These are phyloP conservation scores for Melaleuca quinquenervia DNA, from an alignment of 345 rosid genomes.

Conservation along the genomic window DNA sequence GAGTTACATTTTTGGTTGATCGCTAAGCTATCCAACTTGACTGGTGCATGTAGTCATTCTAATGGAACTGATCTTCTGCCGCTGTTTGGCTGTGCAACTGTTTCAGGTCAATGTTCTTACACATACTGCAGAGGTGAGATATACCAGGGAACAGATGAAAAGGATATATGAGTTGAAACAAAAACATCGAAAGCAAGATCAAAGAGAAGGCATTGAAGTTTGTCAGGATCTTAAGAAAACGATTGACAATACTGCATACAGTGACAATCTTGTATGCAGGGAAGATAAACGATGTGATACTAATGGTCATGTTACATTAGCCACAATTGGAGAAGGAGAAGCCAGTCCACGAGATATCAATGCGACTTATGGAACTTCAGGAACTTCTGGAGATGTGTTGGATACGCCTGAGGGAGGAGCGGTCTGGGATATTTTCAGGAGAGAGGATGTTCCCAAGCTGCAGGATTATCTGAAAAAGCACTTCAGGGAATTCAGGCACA, in stretches of 20 bases:
- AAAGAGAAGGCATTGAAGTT: slow-evolving; percentile 28
- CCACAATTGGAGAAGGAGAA: not conserved
- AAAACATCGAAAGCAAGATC: slow-evolving; percentile 42
- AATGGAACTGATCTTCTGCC: not conserved
- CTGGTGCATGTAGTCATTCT: not conserved
- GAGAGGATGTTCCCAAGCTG: slow-evolving; percentile 62
- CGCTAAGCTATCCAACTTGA: not conserved
- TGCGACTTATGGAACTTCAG: not conserved
- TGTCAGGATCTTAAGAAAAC: slow-evolving; percentile 1
- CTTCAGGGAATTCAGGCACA: slow-evolving; percentile 66
- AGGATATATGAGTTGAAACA: slow-evolving; percentile 21
- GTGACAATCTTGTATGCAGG: not conserved
- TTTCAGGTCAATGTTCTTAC: slow-evolving; percentile 64
- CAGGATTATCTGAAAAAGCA: slow-evolving; percentile 51
- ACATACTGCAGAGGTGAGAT: slow-evolving; percentile 37
- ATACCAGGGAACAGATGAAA: not conserved
- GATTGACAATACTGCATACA: not conserved
- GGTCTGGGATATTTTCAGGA: slow-evolving; percentile 69
- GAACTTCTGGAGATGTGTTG: not conserved
- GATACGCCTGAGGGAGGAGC: slow-evolving; percentile 45
- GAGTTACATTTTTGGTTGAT: not conserved
- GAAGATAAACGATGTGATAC: not conserved
- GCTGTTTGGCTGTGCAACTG: not conserved
- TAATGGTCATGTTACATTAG: not conserved
- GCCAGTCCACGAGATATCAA: not conserved